These are phyloP conservation scores for Metroxylon sagu DNA, from an alignment of 176 grass and related monocot genomes.

Conservation along the genomic window DNA sequence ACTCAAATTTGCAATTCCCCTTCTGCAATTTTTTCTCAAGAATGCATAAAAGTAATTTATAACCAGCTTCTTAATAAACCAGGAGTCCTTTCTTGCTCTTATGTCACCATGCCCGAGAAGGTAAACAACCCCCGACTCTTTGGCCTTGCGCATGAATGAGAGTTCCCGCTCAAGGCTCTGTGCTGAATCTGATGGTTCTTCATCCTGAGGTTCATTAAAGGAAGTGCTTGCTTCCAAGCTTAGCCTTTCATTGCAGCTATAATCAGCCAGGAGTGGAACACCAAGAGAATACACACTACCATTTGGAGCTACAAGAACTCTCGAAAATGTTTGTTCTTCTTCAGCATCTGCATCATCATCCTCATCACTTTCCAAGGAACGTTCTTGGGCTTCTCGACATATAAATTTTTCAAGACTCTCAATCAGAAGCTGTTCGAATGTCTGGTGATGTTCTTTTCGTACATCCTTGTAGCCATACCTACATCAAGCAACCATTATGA, in stretches of 20 bases:
- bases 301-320: conserved; percentile 68
- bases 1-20: conserved; percentile 59
- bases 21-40: conserved; percentile 86
- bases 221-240: conserved; percentile 42
- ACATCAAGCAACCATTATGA: conserved; percentile 13
- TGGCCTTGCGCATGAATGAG: conserved; percentile 73
- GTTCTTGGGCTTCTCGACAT: conserved; percentile 83
- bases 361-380: conserved; percentile 71
- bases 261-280: conserved; percentile 42
- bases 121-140: conserved; percentile 78
- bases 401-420: conserved; percentile 92
- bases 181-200: conserved; percentile 26
- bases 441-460: conserved; percentile 68
- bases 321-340: conserved; percentile 37
- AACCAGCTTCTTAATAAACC: conserved; percentile 89
- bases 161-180: conserved; percentile 67
- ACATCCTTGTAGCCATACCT: conserved; percentile 98
- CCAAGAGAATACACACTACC: conserved; percentile 57
- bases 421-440: conserved; percentile 82
- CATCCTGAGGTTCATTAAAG: conserved; percentile 36
- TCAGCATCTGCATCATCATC: conserved; percentile 55
- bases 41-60: conserved; percentile 96
- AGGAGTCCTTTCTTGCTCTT: conserved; percentile 82
- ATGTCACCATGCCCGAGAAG: conserved; percentile 84
- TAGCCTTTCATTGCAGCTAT: conserved; percentile 21